Percentiles rank a stretch among this genome's conserved stretches.
phyloP scores from a whole-genome alignment of 441 rosid species.

The Erodium moschatum region DNA sequence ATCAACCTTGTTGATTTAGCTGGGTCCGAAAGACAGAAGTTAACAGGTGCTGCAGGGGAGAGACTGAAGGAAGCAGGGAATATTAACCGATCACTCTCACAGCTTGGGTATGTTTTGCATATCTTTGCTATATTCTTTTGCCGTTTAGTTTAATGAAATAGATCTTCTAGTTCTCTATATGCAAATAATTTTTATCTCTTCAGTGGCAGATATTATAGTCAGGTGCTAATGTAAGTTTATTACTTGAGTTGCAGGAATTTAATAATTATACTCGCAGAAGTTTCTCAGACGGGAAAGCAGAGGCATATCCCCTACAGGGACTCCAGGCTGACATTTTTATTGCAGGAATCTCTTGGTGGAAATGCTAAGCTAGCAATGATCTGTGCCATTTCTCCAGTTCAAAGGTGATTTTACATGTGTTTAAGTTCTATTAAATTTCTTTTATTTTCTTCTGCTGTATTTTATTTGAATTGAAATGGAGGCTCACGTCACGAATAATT shows the following conservation, averaged over 20 bases:
- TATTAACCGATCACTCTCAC: constrained; percentile 95
- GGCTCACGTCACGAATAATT: constrained; percentile 18
- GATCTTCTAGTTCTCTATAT: neutral
- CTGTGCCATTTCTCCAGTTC: constrained; percentile 90
- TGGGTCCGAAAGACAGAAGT: constrained; percentile 94
- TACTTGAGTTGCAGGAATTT: constrained; percentile 60
- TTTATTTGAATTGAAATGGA: constrained; percentile 12
- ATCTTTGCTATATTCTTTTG: neutral
- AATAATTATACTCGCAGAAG: constrained; percentile 95
- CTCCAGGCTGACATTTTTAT: constrained; percentile 85
- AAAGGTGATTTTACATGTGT: constrained; percentile 41
- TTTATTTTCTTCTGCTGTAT: constrained; percentile 8
- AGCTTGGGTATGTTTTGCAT: constrained; percentile 68
- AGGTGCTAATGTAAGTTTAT: constrained; percentile 20
- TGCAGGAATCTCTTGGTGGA: constrained; percentile 99
- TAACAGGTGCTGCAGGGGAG: constrained; percentile 96
- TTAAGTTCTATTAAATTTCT: neutral
- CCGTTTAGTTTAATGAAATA: neutral
- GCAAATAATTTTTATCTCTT: neutral
- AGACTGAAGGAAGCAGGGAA: constrained; percentile 98
- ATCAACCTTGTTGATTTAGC: constrained; percentile 97
- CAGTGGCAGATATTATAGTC: neutral
- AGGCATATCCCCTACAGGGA: constrained; percentile 98
- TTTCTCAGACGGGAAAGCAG: constrained; percentile 91
- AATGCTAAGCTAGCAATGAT: constrained; percentile 96